These are phyloP conservation scores for Physocladia obscura DNA, from an alignment of 192 early-diverging fungal species.

Conservation along the genomic window DNA sequence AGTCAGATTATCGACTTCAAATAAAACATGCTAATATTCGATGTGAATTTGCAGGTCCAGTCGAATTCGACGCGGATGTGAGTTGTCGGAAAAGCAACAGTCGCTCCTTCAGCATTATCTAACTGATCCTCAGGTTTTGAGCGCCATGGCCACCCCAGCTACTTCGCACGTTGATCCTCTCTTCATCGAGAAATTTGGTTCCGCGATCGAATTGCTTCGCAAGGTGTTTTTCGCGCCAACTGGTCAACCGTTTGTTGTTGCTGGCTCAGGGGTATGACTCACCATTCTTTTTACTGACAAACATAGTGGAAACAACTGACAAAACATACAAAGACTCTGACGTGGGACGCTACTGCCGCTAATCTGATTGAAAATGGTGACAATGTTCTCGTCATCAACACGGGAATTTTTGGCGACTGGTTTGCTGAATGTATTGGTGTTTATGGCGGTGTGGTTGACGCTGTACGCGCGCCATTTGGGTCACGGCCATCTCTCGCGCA, in stretches of 20 bases:
- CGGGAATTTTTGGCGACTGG: constrained; percentile 95
- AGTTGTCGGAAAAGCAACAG: too few relatives aligned
- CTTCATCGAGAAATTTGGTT: constrained; percentile 87
- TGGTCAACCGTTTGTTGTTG: constrained; percentile 90
- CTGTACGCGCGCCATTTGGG: constrained; percentile 70
- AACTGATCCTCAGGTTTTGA: constrained; percentile 62
- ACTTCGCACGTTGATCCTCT: constrained; percentile 88
- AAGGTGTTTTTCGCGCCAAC: constrained; percentile 73
- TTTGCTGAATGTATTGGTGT: constrained; percentile 86
- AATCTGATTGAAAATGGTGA: constrained; percentile 90
- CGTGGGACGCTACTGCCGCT: constrained; percentile 93
- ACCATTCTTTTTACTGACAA: not conserved
- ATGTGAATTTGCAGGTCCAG: constrained; percentile 84
- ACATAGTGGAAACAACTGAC: not conserved
- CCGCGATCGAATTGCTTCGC: constrained; percentile 80
- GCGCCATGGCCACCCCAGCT: constrained; percentile 83
- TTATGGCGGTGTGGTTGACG: constrained; percentile 86
- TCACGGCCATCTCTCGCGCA: constrained; percentile 65
- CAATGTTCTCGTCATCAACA: constrained; percentile 82
- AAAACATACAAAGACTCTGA: constrained; percentile 63
- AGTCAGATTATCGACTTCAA: too few relatives aligned
- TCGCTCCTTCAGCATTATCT: too few relatives aligned
- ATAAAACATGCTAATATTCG: too few relatives aligned
- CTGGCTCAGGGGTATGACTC: constrained; percentile 76
- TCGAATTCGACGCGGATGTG: constrained; percentile 87